These are phyloP conservation scores for Pisolithus orientalis DNA, from an alignment of 768 basidiomycete genomes.

Conservation along the genomic window DNA sequence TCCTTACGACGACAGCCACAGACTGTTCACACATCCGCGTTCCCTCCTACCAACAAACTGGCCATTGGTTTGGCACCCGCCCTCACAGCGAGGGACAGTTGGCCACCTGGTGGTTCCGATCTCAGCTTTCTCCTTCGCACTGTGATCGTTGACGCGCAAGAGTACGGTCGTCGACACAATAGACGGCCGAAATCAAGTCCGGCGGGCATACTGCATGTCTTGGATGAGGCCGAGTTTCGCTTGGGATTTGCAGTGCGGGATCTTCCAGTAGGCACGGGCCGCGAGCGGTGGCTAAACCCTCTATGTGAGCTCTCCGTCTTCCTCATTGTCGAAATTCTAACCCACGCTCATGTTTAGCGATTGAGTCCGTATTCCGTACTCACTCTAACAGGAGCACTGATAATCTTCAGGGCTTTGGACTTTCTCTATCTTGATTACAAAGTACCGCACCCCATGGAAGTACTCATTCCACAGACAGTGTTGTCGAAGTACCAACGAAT, in stretches of 20 bases:
- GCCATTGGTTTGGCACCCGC: slow-evolving; percentile 69
- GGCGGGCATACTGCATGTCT: slow-evolving; percentile 30
- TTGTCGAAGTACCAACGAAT: slow-evolving; percentile 84
- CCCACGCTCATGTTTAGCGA: slow-evolving; percentile 24
- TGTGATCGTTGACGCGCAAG: slow-evolving; percentile 79
- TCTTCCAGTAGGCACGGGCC: slow-evolving; percentile 54
- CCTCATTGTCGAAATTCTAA: not conserved
- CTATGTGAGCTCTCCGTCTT: slow-evolving; percentile 48
- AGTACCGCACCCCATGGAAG: slow-evolving; percentile 71
- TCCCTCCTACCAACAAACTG: slow-evolving; percentile 32
- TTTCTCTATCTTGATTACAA: slow-evolving; percentile 89
- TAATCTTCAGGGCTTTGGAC: slow-evolving; percentile 62
- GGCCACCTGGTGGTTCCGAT: slow-evolving; percentile 86
- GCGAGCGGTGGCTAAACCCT: slow-evolving; percentile 78
- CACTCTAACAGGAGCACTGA: not conserved
- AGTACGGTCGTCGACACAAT: slow-evolving; percentile 19
- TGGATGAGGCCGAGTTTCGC: slow-evolving; percentile 65
- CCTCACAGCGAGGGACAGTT: slow-evolving; percentile 66
- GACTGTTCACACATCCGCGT: slow-evolving; percentile 14
- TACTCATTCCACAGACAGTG: slow-evolving; percentile 63
- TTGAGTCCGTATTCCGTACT: slow-evolving; percentile 36
- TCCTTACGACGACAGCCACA: slow-evolving; percentile 17
- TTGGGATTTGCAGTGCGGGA: slow-evolving; percentile 83
- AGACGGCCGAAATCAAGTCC: slow-evolving; percentile 21
- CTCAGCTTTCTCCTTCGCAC: slow-evolving; percentile 78